These are phyloP conservation scores for Camelina sativa DNA, from an alignment of 345 rosid species.

Conservation along the genomic window DNA sequence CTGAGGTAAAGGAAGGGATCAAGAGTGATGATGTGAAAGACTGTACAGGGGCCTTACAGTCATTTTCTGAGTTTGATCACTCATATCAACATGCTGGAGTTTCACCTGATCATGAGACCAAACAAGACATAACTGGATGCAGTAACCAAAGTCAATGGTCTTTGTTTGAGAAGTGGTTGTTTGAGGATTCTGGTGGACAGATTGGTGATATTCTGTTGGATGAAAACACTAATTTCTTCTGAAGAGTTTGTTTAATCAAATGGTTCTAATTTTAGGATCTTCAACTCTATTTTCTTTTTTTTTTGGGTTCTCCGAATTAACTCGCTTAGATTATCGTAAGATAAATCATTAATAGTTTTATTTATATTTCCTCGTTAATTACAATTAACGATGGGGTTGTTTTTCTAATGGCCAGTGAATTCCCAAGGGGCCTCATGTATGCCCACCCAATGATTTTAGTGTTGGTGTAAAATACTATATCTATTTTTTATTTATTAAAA, in stretches of 20 bases:
- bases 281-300: slow-evolving; percentile 19
- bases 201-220: slow-evolving; percentile 54
- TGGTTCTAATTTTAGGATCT: slow-evolving; percentile 31
- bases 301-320: slow-evolving; percentile 17
- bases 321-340: slow-evolving; percentile 31
- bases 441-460: slow-evolving; percentile 30
- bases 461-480: slow-evolving; percentile 19
- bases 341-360: slow-evolving; percentile 33
- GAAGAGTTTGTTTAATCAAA: slow-evolving; percentile 31
- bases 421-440: slow-evolving; percentile 6
- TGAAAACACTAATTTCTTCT: slow-evolving; percentile 53
- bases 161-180: slow-evolving; percentile 73
- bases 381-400: slow-evolving; percentile 10
- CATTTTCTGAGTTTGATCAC: slow-evolving; percentile 54
- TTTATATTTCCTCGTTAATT: slow-evolving; percentile 22
- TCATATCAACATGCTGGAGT: slow-evolving; percentile 54
- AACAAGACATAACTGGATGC: slow-evolving; percentile 44
- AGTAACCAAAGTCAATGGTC: slow-evolving; percentile 52
- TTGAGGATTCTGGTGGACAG: slow-evolving; percentile 61
- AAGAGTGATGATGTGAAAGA: slow-evolving; percentile 30
- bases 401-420: slow-evolving; percentile 10
- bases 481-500: slow-evolving; percentile 13
- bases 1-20: slow-evolving; percentile 36
- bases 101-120: slow-evolving; percentile 56
- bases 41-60: slow-evolving; percentile 50